Evolutionary conservation across 73 alveolate species (phyloP), one percentile per base, ranked within the genome.

Genomic region (Paramecium primaurelia): DNA sequence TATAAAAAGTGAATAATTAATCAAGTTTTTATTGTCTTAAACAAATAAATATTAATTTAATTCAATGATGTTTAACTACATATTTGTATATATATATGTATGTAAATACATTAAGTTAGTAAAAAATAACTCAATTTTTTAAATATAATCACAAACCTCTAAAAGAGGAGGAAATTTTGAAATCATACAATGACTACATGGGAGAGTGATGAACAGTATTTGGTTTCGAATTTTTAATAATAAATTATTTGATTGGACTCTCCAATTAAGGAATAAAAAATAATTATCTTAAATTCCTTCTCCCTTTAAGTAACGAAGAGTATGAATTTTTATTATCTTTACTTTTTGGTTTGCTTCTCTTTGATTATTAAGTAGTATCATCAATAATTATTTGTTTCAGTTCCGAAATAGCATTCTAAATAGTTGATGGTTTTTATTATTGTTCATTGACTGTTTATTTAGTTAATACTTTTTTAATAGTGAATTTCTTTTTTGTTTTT

Each of bases 241-340:
- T 64, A 64, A 64, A 64, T 34, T 64, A 64, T 64, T 64, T 64
- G 84, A 64, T 64, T 64, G 84, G 84, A 64, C 84, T 64, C 47
- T 64, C 42, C 6, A 32, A 32, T 64, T 64, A 34, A 4, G 84
- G 84, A 32, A 64, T 64, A 64, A 64, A 20, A 34, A 64, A 64
- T 34, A 64, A 34, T 64, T 64, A 28, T 64, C 51, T 64, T 28
- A 64, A 34, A 64, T 64, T 64, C 47, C 84, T 64, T 64, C 84
- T 64, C 2, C 84, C 84, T 64, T 64, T 64, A 34, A 64, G 47
- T 64, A 32, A 34, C 20, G 84, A 64, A 64, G 84, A 3, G 49
- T 64, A 64, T 32, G 47, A 64, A 64, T 28, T 64, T 14, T 34
- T 64, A 25, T 7, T 6, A 64, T 64, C 84, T 64, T 64, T 32